phyloP scores from a whole-genome alignment of 768 basidiomycete genomes.

The Lentinula aciculospora region DNA sequence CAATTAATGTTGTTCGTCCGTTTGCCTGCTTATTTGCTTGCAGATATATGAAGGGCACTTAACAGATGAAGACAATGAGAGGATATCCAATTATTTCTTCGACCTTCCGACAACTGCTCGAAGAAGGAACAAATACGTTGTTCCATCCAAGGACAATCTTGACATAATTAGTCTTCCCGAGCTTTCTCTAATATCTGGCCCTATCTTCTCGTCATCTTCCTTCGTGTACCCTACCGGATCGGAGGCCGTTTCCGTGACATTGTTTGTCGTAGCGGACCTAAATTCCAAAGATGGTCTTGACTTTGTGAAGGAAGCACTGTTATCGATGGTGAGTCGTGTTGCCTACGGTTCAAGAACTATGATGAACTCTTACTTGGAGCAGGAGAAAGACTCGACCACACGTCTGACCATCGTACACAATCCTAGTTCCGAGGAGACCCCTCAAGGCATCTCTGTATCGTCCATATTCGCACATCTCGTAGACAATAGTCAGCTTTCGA shows the following conservation, averaged over 20 bases:
- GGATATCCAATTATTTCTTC: constrained; percentile 79
- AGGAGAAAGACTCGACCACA: constrained; percentile 41
- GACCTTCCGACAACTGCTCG: constrained; percentile 71
- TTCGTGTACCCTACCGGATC: constrained; percentile 56
- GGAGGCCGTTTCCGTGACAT: constrained; percentile 35
- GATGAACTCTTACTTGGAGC: constrained; percentile 6
- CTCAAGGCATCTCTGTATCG: constrained; percentile 26
- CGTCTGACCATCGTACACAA: constrained; percentile 81
- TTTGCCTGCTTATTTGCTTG: background rate
- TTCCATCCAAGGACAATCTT: constrained; percentile 45
- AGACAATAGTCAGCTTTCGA: constrained; percentile 30
- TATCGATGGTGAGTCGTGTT: constrained; percentile 48
- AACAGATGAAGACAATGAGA: constrained; percentile 42
- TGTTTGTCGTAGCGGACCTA: constrained; percentile 74
- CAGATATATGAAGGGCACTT: constrained; percentile 58
- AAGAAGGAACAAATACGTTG: constrained; percentile 74
- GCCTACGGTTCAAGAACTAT: background rate
- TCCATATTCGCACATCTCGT: constrained; percentile 48
- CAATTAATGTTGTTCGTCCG: background rate
- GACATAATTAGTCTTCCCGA: constrained; percentile 52
- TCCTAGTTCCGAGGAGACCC: constrained; percentile 28
- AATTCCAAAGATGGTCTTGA: constrained; percentile 53
- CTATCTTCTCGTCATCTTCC: constrained; percentile 31
- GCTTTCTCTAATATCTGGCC: constrained; percentile 40
- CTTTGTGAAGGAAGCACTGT: constrained; percentile 62